Conservation (phyloP, 164 flowering plant genomes). For the Nymphaea thermarum region DNA sequence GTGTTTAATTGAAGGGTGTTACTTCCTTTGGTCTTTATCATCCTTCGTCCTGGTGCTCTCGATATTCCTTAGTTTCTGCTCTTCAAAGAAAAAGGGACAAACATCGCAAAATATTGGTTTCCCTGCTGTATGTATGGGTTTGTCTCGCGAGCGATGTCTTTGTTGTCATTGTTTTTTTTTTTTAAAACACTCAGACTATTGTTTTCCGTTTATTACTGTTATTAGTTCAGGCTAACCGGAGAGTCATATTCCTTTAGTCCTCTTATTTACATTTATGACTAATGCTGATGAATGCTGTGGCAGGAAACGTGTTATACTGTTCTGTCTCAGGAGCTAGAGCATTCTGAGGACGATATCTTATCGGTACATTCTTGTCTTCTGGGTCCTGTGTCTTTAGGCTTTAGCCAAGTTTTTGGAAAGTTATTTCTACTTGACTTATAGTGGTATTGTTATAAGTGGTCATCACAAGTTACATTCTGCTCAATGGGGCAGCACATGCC, state of each 20-base stretch:
- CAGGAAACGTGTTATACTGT: constrained; percentile 74
- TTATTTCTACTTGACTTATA: background rate
- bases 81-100: too few relatives aligned
- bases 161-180: too few relatives aligned
- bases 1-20: too few relatives aligned
- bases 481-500: background rate
- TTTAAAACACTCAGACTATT: too few relatives aligned
- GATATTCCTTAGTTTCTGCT: too few relatives aligned
- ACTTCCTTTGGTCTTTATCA: too few relatives aligned
- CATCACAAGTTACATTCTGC: background rate
- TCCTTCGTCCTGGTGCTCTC: too few relatives aligned
- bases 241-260: background rate
- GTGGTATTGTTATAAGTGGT: background rate
- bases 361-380: constrained; percentile 19
- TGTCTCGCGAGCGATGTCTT: background rate
- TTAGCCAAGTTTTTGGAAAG: background rate
- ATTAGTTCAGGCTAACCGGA: background rate
- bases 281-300: background rate
- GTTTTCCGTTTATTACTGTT: too few relatives aligned
- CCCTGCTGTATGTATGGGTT: background rate
- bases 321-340: constrained; percentile 70
- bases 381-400: background rate
- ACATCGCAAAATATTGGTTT: too few relatives aligned
- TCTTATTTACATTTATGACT: background rate
- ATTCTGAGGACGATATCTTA: constrained; percentile 42